phyloP scores from a whole-genome alignment of 257 asterid genomes.

The Orobanche coerulescens region DNA sequence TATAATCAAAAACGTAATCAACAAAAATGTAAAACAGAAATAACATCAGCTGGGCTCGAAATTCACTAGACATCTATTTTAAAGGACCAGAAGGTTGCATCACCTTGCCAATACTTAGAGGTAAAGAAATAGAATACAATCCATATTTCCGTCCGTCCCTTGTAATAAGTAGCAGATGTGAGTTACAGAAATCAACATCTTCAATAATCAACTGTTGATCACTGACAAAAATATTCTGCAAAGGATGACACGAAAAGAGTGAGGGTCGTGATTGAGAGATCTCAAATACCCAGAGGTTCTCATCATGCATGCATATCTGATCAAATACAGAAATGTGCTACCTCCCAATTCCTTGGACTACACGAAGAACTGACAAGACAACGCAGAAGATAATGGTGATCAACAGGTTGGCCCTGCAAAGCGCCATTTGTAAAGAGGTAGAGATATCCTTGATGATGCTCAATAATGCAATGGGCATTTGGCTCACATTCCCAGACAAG shows the following conservation, averaged over 20 bases:
- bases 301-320: conserved; percentile 9
- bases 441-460: conserved; percentile 92
- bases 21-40: neutral
- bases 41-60: conserved; percentile 12
- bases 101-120: conserved; percentile 65
- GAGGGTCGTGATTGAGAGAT: conserved; percentile 13
- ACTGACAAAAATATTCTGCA: conserved; percentile 63
- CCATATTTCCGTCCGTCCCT: conserved; percentile 45
- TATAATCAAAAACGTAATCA: neutral
- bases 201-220: conserved; percentile 52
- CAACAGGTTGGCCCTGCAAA: conserved; percentile 48
- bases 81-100: conserved; percentile 18
- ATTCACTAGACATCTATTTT: conserved; percentile 9
- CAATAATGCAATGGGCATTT: conserved; percentile 69
- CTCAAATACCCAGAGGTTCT: neutral
- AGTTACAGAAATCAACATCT: conserved; percentile 76
- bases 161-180: conserved; percentile 54
- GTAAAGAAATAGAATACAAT: conserved; percentile 63
- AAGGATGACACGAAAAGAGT: conserved; percentile 13
- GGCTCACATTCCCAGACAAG: conserved; percentile 81
- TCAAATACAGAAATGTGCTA: conserved; percentile 26
- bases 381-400: conserved; percentile 68
- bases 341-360: conserved; percentile 73
- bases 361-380: conserved; percentile 40
- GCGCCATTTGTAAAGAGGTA: conserved; percentile 83